Conservation (phyloP, 495 filamentous ascomycete genomes). For the Penicillium parvum region DNA sequence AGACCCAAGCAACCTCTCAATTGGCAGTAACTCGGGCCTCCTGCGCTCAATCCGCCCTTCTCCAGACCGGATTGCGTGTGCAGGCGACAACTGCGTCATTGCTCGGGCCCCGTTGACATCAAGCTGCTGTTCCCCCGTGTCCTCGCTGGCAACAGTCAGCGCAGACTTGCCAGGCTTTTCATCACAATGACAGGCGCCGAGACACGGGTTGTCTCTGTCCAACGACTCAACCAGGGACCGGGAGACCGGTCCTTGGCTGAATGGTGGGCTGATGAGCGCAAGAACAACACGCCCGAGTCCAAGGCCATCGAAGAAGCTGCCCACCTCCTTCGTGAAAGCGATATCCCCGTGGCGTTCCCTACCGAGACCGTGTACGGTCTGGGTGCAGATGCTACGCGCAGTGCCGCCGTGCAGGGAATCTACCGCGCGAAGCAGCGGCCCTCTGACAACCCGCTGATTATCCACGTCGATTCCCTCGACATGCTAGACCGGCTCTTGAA, state of each 20-base stretch:
- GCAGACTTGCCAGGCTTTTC: slow-evolving; percentile 29
- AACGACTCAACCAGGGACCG: slow-evolving; percentile 39
- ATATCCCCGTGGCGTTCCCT: slow-evolving; percentile 86
- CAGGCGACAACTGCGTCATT: slow-evolving; percentile 22
- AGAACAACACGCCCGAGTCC: slow-evolving; percentile 33
- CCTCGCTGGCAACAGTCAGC: slow-evolving; percentile 33
- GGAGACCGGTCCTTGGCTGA: slow-evolving; percentile 37
- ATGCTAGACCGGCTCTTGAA: slow-evolving; percentile 69
- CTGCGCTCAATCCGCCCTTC: slow-evolving; percentile 4
- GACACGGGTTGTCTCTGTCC: slow-evolving; percentile 42
- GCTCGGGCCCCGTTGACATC: slow-evolving; percentile 11
- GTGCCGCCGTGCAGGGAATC: slow-evolving; percentile 80
- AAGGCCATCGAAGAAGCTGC: slow-evolving; percentile 52
- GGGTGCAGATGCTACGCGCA: slow-evolving; percentile 87
- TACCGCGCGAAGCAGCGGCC: slow-evolving; percentile 87
- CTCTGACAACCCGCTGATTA: slow-evolving; percentile 90
- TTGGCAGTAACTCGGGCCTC: slow-evolving; percentile 11
- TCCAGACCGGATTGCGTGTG: slow-evolving; percentile 17
- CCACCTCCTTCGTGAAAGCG: slow-evolving; percentile 52
- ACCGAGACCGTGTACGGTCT: slow-evolving; percentile 98
- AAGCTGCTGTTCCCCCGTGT: slow-evolving; percentile 33
- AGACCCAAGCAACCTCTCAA: background rate
- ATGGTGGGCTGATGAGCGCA: slow-evolving; percentile 44
- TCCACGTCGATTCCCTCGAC: slow-evolving; percentile 77
- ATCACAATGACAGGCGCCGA: slow-evolving; percentile 18